Base-by-base conservation (phyloP, 257 asterid genomes). In the Vinca minor region DNA sequence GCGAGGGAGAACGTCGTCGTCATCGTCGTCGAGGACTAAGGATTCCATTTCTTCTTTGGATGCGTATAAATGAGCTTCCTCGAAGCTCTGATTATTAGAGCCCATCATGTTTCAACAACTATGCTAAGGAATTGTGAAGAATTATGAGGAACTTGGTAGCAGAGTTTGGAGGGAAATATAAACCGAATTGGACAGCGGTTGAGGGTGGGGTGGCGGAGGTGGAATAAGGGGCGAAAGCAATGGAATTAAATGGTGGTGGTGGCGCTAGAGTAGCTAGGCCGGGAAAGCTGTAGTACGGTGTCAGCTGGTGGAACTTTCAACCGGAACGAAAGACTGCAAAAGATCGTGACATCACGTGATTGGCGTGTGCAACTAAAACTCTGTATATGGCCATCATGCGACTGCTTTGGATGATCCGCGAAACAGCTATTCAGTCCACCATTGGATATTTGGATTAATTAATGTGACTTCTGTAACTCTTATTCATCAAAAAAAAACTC, bases 41-140 rank as follows among this genome's bases (percentile, higher is more conserved):
- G 96, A 79, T 65, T 84, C 84, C 87, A 83, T 82, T 38, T 74
- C 85, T 63, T 81, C 89, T 59, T 80, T 77, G 69, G 82, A 77
- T 41, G 86, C 31, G 74, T 74, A 69, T 59, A 80, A 80, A 63
- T 74, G 83, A 44, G 82, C 79, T 70, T 82, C 84, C 61, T 82
- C 89, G 49, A 49, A 69, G 79, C 81, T 80, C 75, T 82, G 84
- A 69, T 76, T 84, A 71, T 82, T 92, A 21, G 69, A 73, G 38
- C 85, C 84, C 96, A 88, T 88, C 96, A 88, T 88, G 3, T 32
- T 84, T 45, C 31, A 1, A 38, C 9, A 28, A 44, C 29, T n/a
- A 48, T 9, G 47, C 26, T 48, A 46, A 14, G 20, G 12, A 21
- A 38, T 26, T 39, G 5, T 26, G 6, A n/a, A n/a, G 23, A 38